Evolutionary conservation across 225 moss, liverwort and hornwort genomes (phyloP).

Genomic region (Marchantia polymorpha): DNA sequence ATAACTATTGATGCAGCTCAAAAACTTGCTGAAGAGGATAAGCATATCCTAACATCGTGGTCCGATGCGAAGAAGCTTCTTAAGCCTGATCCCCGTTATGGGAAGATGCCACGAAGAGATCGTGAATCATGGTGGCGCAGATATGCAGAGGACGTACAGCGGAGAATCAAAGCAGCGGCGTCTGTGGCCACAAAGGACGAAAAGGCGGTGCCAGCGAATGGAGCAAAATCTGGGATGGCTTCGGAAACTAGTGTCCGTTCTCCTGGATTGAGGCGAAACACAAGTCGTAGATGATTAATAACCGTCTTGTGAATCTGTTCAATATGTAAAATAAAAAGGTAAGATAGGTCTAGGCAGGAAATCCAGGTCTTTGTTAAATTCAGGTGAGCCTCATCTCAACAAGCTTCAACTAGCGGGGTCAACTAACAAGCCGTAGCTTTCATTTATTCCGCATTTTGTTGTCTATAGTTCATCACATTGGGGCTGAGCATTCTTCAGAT

Average conservation of each 20-base stretch:
- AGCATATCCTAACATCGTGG: slow-evolving; percentile 58
- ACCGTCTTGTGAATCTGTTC: slow-evolving; percentile 4
- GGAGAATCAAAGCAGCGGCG: slow-evolving; percentile 46
- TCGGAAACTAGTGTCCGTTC: slow-evolving; percentile 45
- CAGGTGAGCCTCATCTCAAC: background rate
- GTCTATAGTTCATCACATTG: background rate
- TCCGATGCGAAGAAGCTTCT: slow-evolving; percentile 75
- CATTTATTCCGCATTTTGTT: background rate
- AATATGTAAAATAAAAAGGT: slow-evolving; percentile 25
- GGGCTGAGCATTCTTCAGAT: background rate
- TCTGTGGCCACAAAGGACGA: slow-evolving; percentile 36
- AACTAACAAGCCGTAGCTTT: background rate
- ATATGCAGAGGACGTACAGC: slow-evolving; percentile 65
- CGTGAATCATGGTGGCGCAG: slow-evolving; percentile 84
- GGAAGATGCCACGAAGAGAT: slow-evolving; percentile 67
- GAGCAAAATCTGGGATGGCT: slow-evolving; percentile 36
- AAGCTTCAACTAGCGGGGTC: background rate
- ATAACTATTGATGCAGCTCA: slow-evolving; percentile 52
- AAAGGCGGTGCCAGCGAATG: slow-evolving; percentile 39
- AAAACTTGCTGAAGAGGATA: slow-evolving; percentile 57
- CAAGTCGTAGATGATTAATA: slow-evolving; percentile 26
- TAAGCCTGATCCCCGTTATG: slow-evolving; percentile 60
- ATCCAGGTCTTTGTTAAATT: background rate
- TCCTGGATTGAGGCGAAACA: slow-evolving; percentile 45
- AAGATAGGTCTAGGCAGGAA: slow-evolving; percentile 3